phyloP scores from a whole-genome alignment of 495 filamentous ascomycete genomes.

The Cercophora sp. region DNA sequence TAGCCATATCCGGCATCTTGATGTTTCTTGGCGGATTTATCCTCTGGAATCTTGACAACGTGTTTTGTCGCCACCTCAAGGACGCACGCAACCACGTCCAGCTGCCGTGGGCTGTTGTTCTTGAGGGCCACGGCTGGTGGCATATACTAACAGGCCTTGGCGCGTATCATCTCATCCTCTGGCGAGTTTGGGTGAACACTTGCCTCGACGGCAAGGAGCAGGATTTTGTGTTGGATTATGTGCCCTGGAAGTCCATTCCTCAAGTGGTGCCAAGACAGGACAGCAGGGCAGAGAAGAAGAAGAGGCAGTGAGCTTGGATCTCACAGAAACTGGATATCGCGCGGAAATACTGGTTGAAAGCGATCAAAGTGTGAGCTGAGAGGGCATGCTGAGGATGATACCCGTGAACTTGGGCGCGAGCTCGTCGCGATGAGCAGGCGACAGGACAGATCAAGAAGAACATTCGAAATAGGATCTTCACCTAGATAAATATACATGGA shows the following conservation, averaged over 20 bases:
- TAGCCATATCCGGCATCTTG: constrained; percentile 54
- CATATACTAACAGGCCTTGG: constrained; percentile 51
- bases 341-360: too few relatives aligned
- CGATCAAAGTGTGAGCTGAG: too few relatives aligned
- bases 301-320: constrained; percentile 27
- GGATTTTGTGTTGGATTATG: constrained; percentile 73
- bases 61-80: constrained; percentile 69
- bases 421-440: too few relatives aligned
- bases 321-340: too few relatives aligned
- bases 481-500: too few relatives aligned
- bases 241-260: constrained; percentile 58
- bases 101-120: constrained; percentile 82
- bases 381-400: too few relatives aligned
- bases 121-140: constrained; percentile 98
- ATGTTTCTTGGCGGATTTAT: constrained; percentile 81
- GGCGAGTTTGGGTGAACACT: constrained; percentile 81
- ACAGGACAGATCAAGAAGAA: too few relatives aligned
- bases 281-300: constrained; percentile 19
- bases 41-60: constrained; percentile 85
- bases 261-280: constrained; percentile 44
- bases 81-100: constrained; percentile 67
- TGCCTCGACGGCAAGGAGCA: constrained; percentile 74
- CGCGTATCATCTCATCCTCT: constrained; percentile 77
- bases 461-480: too few relatives aligned
- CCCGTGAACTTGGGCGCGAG: too few relatives aligned